Evolutionary conservation across 2,329 filamentous ascomycete genomes (phyloP).

Genomic region (Pseudogymnoascus sp.): DNA sequence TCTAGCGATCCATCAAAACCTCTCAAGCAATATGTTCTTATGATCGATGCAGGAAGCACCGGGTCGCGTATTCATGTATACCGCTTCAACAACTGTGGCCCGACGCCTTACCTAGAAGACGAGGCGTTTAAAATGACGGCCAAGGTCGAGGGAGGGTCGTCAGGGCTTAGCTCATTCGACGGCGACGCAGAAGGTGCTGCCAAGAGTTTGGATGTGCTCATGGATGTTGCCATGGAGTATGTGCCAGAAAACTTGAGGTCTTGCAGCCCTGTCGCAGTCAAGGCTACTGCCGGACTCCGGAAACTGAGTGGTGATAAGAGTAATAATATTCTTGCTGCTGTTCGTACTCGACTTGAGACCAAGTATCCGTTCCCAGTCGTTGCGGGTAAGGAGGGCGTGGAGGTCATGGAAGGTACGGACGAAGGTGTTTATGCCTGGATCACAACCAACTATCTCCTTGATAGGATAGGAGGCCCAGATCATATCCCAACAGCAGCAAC

Average conservation of each 20-base stretch:
- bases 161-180: conserved; percentile 75
- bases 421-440: conserved; percentile 99
- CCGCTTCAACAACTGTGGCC: conserved; percentile 97
- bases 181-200: conserved; percentile 82
- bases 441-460: conserved; percentile 95
- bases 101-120: conserved; percentile 87
- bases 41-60: conserved; percentile 98
- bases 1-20: conserved; percentile 85
- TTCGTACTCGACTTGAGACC: conserved; percentile 76
- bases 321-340: conserved; percentile 76
- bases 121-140: conserved; percentile 93
- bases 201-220: conserved; percentile 77
- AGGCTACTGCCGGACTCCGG: conserved; percentile 90
- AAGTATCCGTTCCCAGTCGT: conserved; percentile 94
- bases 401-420: conserved; percentile 95
- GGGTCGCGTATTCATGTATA: conserved; percentile 98
- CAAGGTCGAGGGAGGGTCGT: conserved; percentile 64
- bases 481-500: conserved; percentile 86
- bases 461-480: conserved; percentile 92
- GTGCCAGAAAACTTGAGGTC: conserved; percentile 84
- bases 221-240: conserved; percentile 75
- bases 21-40: conserved; percentile 92
- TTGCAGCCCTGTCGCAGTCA: conserved; percentile 95
- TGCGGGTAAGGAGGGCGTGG: conserved; percentile 74
- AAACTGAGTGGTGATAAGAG: conserved; percentile 77